Evolutionary conservation across 345 rosid genomes (phyloP).

Genomic region (Citrus glauca): DNA sequence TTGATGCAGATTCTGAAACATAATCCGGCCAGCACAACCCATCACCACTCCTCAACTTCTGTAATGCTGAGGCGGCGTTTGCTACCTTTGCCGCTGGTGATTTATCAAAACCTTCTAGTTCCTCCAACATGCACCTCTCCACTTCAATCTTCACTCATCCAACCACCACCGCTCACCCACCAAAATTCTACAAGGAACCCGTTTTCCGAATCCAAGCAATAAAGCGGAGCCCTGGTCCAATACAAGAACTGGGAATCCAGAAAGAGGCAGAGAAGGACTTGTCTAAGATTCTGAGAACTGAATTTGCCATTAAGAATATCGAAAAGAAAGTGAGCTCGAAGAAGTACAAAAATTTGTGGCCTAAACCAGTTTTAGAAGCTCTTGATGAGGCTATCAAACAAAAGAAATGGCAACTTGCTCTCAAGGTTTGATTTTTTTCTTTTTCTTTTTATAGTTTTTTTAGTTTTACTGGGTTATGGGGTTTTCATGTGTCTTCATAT

Average conservation of each 20-base stretch:
- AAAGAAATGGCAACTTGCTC: slow-evolving; percentile 61
- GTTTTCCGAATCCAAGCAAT: slow-evolving; percentile 10
- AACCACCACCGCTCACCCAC: slow-evolving; percentile 29
- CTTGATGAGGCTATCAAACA: slow-evolving; percentile 64
- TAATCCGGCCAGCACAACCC: neutral
- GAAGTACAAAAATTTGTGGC: slow-evolving; percentile 69
- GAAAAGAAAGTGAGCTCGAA: slow-evolving; percentile 71
- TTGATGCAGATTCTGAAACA: neutral
- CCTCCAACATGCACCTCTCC: neutral
- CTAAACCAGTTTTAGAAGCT: slow-evolving; percentile 84
- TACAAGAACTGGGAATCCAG: slow-evolving; percentile 28
- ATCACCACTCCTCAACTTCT: neutral
- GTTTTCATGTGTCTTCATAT: neutral
- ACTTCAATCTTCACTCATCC: slow-evolving; percentile 15
- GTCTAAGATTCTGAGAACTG: slow-evolving; percentile 62
- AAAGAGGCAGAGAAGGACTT: slow-evolving; percentile 48
- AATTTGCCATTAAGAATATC: slow-evolving; percentile 58
- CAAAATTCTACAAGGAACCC: slow-evolving; percentile 25
- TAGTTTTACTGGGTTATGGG: neutral
- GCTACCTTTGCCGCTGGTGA: neutral
- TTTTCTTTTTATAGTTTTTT: neutral
- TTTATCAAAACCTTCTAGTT: slow-evolving; percentile 14
- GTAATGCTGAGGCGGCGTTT: neutral
- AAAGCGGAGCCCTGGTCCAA: slow-evolving; percentile 20
- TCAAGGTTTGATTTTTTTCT: slow-evolving; percentile 40